These are phyloP conservation scores for Flaveria floridana DNA, from an alignment of 140 eudicot genomes.

Conservation along the genomic window DNA sequence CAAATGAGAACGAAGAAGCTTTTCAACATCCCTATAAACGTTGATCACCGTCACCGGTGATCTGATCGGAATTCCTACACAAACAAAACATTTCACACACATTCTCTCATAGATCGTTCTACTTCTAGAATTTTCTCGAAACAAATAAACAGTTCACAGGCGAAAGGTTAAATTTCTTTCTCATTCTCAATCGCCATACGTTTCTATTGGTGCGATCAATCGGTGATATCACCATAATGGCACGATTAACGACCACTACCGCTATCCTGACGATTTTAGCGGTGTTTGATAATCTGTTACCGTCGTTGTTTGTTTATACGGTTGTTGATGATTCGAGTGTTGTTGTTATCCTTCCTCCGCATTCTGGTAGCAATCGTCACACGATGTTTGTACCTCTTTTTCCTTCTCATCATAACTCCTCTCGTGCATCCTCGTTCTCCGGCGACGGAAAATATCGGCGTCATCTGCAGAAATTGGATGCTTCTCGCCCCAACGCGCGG, in stretches of 20 bases:
- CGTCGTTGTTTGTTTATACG: conserved; percentile 16
- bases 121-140: background rate
- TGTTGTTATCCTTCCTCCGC: conserved; percentile 38
- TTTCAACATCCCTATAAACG: conserved; percentile 8
- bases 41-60: conserved; percentile 22
- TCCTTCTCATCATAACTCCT: conserved; percentile 36
- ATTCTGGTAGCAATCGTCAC: conserved; percentile 41
- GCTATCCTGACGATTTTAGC: conserved; percentile 10
- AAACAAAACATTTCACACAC: conserved; percentile 5
- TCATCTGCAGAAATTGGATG: conserved; percentile 46
- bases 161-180: background rate
- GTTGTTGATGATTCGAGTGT: conserved; percentile 27
- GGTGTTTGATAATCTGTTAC: background rate
- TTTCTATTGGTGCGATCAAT: background rate
- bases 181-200: conserved; percentile 3
- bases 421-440: conserved; percentile 30
- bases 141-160: background rate
- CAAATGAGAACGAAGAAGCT: conserved; percentile 16
- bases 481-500: conserved; percentile 58
- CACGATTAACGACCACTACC: conserved; percentile 25
- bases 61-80: conserved; percentile 25
- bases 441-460: conserved; percentile 46
- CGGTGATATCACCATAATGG: conserved; percentile 24
- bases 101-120: conserved; percentile 1
- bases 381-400: conserved; percentile 59